Conservation (phyloP, 768 basidiomycete genomes). For the Tylopilus sp. region DNA sequence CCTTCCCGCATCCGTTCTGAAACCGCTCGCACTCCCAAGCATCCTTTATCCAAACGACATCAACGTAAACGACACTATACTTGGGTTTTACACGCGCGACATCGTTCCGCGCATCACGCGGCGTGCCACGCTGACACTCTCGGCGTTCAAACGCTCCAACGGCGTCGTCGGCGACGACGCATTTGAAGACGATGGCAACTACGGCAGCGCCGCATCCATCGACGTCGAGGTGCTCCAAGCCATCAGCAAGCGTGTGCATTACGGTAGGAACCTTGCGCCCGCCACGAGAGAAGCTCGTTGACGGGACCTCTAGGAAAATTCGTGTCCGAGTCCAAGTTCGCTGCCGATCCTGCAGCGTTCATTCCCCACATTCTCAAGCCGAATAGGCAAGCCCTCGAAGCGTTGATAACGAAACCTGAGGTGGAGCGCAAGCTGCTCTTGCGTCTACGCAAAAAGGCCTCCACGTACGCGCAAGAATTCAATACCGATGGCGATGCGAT, state of each 20-base stretch:
- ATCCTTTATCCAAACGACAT: slow-evolving; percentile 77
- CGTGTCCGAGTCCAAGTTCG: slow-evolving; percentile 97
- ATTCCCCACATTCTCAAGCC: slow-evolving; percentile 86
- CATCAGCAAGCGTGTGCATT: slow-evolving; percentile 98
- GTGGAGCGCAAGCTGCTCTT: slow-evolving; percentile 84
- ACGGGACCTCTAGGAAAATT: slow-evolving; percentile 75
- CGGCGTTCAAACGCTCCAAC: slow-evolving; percentile 59
- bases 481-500: slow-evolving; percentile 58
- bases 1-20: slow-evolving; percentile 81
- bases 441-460: slow-evolving; percentile 82
- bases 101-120: slow-evolving; percentile 90
- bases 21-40: slow-evolving; percentile 65
- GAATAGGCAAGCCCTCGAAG: slow-evolving; percentile 75
- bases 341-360: slow-evolving; percentile 79
- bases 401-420: slow-evolving; percentile 94
- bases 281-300: slow-evolving; percentile 2
- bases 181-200: slow-evolving; percentile 93
- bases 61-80: slow-evolving; percentile 85
- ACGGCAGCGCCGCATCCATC: slow-evolving; percentile 91
- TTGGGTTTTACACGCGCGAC: slow-evolving; percentile 80
- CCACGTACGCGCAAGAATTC: slow-evolving; percentile 79
- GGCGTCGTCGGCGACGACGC: slow-evolving; percentile 68
- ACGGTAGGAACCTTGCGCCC: slow-evolving; percentile 51
- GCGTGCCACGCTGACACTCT: slow-evolving; percentile 62
- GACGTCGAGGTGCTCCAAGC: slow-evolving; percentile 97